phyloP scores from a whole-genome alignment of 176 grass and related monocot species.

The Paspalum vaginatum region DNA sequence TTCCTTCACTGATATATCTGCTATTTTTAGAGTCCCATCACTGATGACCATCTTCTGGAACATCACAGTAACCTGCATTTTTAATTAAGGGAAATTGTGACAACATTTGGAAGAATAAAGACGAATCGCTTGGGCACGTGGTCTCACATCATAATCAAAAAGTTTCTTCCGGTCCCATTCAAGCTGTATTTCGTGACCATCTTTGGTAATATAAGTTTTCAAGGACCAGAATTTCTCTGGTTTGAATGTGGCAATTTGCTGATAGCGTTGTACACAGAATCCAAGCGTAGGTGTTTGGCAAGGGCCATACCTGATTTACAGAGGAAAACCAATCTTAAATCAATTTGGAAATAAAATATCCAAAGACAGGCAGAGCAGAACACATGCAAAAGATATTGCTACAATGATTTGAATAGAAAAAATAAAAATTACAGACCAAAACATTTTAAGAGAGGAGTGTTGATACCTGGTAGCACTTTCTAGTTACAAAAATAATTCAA shows the following conservation, averaged over 20 bases:
- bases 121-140: slow-evolving; percentile 22
- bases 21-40: slow-evolving; percentile 81
- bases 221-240: slow-evolving; percentile 98
- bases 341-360: slow-evolving; percentile 21
- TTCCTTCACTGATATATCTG: slow-evolving; percentile 80
- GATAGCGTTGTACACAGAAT: slow-evolving; percentile 90
- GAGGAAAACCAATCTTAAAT: slow-evolving; percentile 27
- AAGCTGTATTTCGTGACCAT: slow-evolving; percentile 75
- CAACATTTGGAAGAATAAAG: slow-evolving; percentile 29
- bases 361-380: not conserved
- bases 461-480: not conserved
- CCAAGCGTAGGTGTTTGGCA: slow-evolving; percentile 97
- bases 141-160: slow-evolving; percentile 91
- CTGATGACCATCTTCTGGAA: slow-evolving; percentile 88
- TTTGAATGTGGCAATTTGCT: slow-evolving; percentile 98
- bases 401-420: slow-evolving; percentile 3
- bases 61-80: slow-evolving; percentile 81
- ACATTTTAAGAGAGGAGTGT: slow-evolving; percentile 33
- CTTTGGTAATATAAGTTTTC: slow-evolving; percentile 81
- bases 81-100: slow-evolving; percentile 33
- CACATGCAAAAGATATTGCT: slow-evolving; percentile 22
- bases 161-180: slow-evolving; percentile 91
- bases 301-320: slow-evolving; percentile 84
- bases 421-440: not conserved
- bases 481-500: not conserved